Percentiles rank a stretch among this genome's conserved stretches.
Evolutionary conservation across 129 eudicot genomes (phyloP).

Genomic region (Daucus carota): DNA sequence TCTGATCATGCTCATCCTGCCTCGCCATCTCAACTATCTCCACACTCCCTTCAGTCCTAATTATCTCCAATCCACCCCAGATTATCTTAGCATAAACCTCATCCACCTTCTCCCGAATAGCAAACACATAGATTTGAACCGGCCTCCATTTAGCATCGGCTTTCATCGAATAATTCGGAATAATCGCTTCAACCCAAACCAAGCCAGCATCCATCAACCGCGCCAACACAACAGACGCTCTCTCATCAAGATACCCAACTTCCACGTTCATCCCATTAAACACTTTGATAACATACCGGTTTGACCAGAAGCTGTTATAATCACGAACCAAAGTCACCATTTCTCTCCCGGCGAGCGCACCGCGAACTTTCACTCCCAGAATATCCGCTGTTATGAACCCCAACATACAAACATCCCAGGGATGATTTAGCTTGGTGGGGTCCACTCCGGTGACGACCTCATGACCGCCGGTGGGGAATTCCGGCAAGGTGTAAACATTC

Average conservation of each 20-base stretch:
- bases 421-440: too few relatives aligned
- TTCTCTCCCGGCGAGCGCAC: conserved; percentile 54
- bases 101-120: conserved; percentile 3
- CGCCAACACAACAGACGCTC: conserved; percentile 50
- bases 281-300: conserved; percentile 54
- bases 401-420: conserved; percentile 40
- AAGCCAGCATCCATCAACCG: conserved; percentile 41
- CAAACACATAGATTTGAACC: conserved; percentile 70
- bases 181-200: conserved; percentile 58
- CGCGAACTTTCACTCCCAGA: conserved; percentile 50
- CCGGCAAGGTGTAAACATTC: background rate
- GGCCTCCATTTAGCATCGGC: conserved; percentile 33
- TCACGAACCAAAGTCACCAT: conserved; percentile 75
- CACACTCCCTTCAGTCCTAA: conserved; percentile 30
- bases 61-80: conserved; percentile 50
- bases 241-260: conserved; percentile 69
- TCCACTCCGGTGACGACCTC: background rate
- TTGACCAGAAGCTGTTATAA: conserved; percentile 43
- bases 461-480: background rate
- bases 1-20: conserved; percentile 29
- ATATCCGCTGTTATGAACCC: conserved; percentile 62
- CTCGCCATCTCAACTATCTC: conserved; percentile 48
- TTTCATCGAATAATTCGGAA: too few relatives aligned
- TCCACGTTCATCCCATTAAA: conserved; percentile 38
- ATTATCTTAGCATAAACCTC: background rate